These are phyloP conservation scores for Beauveria bassiana DNA, from an alignment of 2,329 filamentous ascomycete genomes.

Conservation along the genomic window DNA sequence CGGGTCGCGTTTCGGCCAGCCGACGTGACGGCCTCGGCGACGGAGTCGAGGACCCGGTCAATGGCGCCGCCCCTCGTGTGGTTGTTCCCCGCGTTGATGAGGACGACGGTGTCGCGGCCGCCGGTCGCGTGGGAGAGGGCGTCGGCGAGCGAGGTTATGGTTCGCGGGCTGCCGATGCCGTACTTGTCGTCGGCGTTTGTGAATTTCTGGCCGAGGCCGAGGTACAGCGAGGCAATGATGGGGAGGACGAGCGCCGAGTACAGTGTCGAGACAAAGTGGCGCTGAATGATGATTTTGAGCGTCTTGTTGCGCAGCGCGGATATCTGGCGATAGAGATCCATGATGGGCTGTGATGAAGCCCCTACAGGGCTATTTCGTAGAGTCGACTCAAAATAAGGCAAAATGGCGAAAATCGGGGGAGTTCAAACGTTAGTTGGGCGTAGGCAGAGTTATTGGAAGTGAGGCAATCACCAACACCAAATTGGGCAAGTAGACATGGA, in stretches of 20 bases:
- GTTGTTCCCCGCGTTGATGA: conserved; percentile 72
- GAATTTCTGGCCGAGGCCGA: conserved; percentile 65
- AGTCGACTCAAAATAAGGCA: not conserved
- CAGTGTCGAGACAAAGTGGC: conserved; percentile 42
- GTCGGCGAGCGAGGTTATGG: conserved; percentile 55
- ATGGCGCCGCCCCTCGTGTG: conserved; percentile 56
- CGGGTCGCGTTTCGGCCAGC: conserved; percentile 21
- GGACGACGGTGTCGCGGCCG: conserved; percentile 56
- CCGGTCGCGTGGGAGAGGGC: conserved; percentile 50
- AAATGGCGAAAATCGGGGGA: too few species aligned
- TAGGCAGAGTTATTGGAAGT: not conserved
- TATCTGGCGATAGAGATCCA: conserved; percentile 45
- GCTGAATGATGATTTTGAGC: conserved; percentile 45
- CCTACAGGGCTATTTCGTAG: not conserved
- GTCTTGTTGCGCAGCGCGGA: conserved; percentile 51
- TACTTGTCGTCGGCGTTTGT: conserved; percentile 66
- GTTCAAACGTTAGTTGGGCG: too few species aligned
- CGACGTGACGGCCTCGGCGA: conserved; percentile 15
- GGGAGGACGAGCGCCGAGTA: conserved; percentile 51
- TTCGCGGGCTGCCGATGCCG: conserved; percentile 55
- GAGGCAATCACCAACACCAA: not conserved
- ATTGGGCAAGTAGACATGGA: not conserved
- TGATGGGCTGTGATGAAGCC: conserved; percentile 16
- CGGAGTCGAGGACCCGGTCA: conserved; percentile 53
- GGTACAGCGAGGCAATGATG: conserved; percentile 45